Evolutionary conservation across 2,329 filamentous ascomycete species (phyloP).

Genomic region (Zymoseptoria pseudotritici): DNA sequence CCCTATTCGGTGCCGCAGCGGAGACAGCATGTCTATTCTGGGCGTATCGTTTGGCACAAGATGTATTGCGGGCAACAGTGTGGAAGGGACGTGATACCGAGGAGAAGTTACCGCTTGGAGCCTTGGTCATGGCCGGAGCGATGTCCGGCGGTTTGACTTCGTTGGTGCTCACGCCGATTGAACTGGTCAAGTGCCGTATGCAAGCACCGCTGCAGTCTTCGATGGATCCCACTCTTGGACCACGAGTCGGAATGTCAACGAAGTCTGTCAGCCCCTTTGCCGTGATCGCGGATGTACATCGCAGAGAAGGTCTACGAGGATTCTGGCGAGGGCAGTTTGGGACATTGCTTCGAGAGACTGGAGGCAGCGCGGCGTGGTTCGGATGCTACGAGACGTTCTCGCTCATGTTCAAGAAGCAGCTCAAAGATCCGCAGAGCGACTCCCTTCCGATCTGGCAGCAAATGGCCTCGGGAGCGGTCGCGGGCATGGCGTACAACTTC

Average conservation of each 20-base stretch:
- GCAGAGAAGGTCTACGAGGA: conserved; percentile 70
- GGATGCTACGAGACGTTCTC: conserved; percentile 73
- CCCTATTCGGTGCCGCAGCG: conserved; percentile 79
- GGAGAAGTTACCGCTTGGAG: conserved; percentile 62
- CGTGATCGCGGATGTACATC: conserved; percentile 73
- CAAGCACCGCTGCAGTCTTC: conserved; percentile 57
- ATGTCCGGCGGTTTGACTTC: conserved; percentile 85
- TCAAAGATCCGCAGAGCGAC: conserved; percentile 30
- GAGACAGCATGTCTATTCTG: conserved; percentile 92
- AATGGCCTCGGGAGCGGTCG: conserved; percentile 75
- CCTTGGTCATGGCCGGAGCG: conserved; percentile 72
- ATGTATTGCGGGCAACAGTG: conserved; percentile 58
- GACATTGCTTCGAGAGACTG: conserved; percentile 87
- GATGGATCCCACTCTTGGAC: conserved; percentile 20
- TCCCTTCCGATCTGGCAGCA: conserved; percentile 76
- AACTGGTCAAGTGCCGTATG: conserved; percentile 97
- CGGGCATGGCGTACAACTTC: conserved; percentile 93
- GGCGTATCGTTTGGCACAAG: conserved; percentile 62
- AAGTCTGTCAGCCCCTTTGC: conserved; percentile 46
- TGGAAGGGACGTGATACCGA: conserved; percentile 20
- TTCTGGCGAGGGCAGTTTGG: conserved; percentile 96
- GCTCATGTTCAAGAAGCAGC: conserved; percentile 54
- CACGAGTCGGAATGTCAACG: conserved; percentile 6
- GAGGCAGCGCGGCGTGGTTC: conserved; percentile 92
- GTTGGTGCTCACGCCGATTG: conserved; percentile 84